Base-by-base conservation (phyloP, 2,329 filamentous ascomycete genomes). In the Graphilbum sp. region DNA sequence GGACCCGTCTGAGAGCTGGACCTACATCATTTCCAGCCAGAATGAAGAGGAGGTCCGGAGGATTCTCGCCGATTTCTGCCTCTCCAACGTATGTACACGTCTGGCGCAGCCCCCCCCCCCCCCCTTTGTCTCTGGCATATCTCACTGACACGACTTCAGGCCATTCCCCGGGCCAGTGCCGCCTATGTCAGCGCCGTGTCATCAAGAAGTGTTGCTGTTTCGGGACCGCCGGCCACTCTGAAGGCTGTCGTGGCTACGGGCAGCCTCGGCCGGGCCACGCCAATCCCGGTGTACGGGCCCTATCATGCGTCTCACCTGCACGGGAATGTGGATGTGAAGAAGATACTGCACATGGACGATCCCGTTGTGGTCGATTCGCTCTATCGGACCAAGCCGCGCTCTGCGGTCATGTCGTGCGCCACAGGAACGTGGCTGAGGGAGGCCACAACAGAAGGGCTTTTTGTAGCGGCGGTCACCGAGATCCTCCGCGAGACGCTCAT, bases 1-100 rank as follows among this genome's bases (percentile, higher is more conserved):
- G 18, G 58, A 58, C n/a, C 51, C 51, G 30, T 69, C 70, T 15
- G 65, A 74, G 45, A 69, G 69, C 49, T 83, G 78, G 78, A 78
- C 76, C 8, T 73, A 70, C 41, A 70, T 80, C 44, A 63, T 80
- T 38, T 62, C 73, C n/a, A 67, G 64, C 33, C 58, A 67, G 32
- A 63, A 59, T 32, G 67, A 74, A 45, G 53, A 61, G 27, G 59
- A 66, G 17, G 68, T 63, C 60, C 47, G 56, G 56, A 32, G 60
- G 63, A 13, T 59, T 80, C 10, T 57, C 8, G 11, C 55, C 32
- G 59, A 63, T n/a, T 81, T 79, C 56, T 68, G 79, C 54, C 52
- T 60, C 41, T 54, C 63, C 34, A 64, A 69, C 47, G 67, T 70
- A 47, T 52, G 60, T 46, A 3, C 23, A 12, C 21, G 21, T 24